phyloP scores from a whole-genome alignment of 2,329 filamentous ascomycete genomes.

The Acrodontium crateriforme region DNA sequence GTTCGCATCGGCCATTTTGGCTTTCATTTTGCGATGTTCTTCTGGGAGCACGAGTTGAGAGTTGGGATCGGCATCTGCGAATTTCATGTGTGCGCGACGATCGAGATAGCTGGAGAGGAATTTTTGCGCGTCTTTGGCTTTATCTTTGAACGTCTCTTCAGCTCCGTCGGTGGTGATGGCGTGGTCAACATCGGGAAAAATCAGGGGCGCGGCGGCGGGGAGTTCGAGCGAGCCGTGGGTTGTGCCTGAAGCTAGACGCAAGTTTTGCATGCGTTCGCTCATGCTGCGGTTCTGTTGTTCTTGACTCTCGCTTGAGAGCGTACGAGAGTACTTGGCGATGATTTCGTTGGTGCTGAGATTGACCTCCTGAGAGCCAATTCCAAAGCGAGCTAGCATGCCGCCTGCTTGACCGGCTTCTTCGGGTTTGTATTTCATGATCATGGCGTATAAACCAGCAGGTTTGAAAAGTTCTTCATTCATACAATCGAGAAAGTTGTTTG shows the following conservation, averaged over 20 bases:
- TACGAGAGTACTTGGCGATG: slow-evolving; percentile 12
- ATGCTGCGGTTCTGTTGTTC: slow-evolving; percentile 5
- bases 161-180: slow-evolving; percentile 9
- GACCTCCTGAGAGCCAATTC: slow-evolving; percentile 14
- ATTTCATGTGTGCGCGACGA: slow-evolving; percentile 33
- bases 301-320: slow-evolving; percentile 1
- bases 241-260: slow-evolving; percentile 25
- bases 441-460: slow-evolving; percentile 41
- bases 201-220: slow-evolving; percentile 34
- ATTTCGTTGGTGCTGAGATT: slow-evolving; percentile 25
- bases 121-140: slow-evolving; percentile 16
- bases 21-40: slow-evolving; percentile 28
- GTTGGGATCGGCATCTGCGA: slow-evolving; percentile 31
- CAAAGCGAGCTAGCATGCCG: slow-evolving; percentile 4
- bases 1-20: slow-evolving; percentile 38
- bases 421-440: slow-evolving; percentile 33
- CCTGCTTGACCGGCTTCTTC: slow-evolving; percentile 8
- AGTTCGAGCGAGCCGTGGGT: slow-evolving; percentile 29
- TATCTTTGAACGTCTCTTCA: slow-evolving; percentile 16
- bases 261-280: slow-evolving; percentile 18
- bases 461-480: slow-evolving; percentile 45
- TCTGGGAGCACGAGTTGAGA: slow-evolving; percentile 23
- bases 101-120: slow-evolving; percentile 39
- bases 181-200: slow-evolving; percentile 33
- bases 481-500: slow-evolving; percentile 41